phyloP scores from a whole-genome alignment of 805 yeast species.

The Wickerhamomyces subpelliculosus region DNA sequence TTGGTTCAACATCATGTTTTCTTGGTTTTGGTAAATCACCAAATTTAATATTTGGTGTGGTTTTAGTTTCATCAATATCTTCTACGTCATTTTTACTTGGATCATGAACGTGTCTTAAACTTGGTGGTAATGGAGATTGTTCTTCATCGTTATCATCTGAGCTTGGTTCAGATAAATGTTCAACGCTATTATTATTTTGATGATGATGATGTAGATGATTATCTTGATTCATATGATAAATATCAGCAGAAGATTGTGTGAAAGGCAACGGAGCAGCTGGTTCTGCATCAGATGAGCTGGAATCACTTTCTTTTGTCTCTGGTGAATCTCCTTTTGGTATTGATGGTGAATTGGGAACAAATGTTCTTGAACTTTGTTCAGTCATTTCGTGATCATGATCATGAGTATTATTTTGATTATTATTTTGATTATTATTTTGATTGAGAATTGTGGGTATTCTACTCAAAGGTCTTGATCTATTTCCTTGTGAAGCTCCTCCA shows the following conservation, averaged over 20 bases:
- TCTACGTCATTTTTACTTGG: slow-evolving; percentile 4
- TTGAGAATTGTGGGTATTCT: background rate
- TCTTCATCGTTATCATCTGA: slow-evolving; percentile 10
- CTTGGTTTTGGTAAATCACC: slow-evolving; percentile 21
- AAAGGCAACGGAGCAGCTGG: background rate
- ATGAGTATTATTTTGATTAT: background rate
- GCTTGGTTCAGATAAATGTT: slow-evolving; percentile 17
- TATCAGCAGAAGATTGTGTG: slow-evolving; percentile 5
- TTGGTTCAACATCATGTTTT: slow-evolving; percentile 56
- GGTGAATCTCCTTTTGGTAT: background rate
- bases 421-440: background rate
- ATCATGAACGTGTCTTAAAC: background rate
- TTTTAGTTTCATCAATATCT: slow-evolving; percentile 1
- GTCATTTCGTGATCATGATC: background rate
- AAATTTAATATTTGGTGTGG: slow-evolving; percentile 13
- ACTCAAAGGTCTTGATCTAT: background rate
- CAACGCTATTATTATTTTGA: slow-evolving; percentile 3
- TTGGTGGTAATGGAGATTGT: background rate
- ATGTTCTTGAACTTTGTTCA: background rate
- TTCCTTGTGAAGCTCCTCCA: slow-evolving; percentile 1
- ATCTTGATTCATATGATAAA: no score
- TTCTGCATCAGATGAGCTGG: slow-evolving; percentile 10
- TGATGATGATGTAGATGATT: no score
- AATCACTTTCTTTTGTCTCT: slow-evolving; percentile 1
- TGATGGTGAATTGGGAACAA: background rate